Percentiles rank a stretch among this genome's conserved stretches.
These are phyloP conservation scores for Ophiosphaerella korrae DNA, from an alignment of 2,329 filamentous ascomycete genomes.

Conservation along the genomic window DNA sequence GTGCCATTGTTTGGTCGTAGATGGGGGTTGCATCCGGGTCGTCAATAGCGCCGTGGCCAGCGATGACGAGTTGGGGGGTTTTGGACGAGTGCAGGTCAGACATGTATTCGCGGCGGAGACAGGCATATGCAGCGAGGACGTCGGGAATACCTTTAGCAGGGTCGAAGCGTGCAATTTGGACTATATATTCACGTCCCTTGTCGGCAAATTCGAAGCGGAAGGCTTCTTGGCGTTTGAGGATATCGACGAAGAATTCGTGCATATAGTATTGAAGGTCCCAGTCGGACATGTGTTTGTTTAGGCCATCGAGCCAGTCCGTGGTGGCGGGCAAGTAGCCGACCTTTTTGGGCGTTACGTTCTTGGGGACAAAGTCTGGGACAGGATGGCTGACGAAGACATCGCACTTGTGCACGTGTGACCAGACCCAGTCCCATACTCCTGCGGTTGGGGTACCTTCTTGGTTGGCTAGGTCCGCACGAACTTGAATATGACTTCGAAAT, in stretches of 20 bases:
- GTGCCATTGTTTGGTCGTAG: constrained; percentile 72
- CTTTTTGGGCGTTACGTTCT: constrained; percentile 66
- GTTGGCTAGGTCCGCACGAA: constrained; percentile 73
- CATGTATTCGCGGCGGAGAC: constrained; percentile 68
- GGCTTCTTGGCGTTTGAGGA: constrained; percentile 55
- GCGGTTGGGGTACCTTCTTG: constrained; percentile 68
- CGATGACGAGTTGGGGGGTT: constrained; percentile 74
- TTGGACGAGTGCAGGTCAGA: constrained; percentile 55
- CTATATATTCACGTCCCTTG: constrained; percentile 72
- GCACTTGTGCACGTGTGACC: constrained; percentile 70
- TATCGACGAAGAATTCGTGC: constrained; percentile 71
- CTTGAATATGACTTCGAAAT: constrained; percentile 83
- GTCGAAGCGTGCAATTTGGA: constrained; percentile 82
- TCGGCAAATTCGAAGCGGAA: constrained; percentile 64
- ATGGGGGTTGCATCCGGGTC: constrained; percentile 77
- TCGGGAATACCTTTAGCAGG: constrained; percentile 82
- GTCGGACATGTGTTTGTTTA: constrained; percentile 74
- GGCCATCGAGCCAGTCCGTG: constrained; percentile 82
- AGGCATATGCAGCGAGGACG: constrained; percentile 75
- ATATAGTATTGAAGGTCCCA: constrained; percentile 77
- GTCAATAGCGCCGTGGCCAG: constrained; percentile 79
- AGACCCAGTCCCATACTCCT: constrained; percentile 77
- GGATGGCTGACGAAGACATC: constrained; percentile 86
- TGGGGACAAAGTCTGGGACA: constrained; percentile 75
- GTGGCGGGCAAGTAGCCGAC: constrained; percentile 80